Evolutionary conservation across 73 alveolate species (phyloP).

Genomic region (Breviolum minutum): DNA sequence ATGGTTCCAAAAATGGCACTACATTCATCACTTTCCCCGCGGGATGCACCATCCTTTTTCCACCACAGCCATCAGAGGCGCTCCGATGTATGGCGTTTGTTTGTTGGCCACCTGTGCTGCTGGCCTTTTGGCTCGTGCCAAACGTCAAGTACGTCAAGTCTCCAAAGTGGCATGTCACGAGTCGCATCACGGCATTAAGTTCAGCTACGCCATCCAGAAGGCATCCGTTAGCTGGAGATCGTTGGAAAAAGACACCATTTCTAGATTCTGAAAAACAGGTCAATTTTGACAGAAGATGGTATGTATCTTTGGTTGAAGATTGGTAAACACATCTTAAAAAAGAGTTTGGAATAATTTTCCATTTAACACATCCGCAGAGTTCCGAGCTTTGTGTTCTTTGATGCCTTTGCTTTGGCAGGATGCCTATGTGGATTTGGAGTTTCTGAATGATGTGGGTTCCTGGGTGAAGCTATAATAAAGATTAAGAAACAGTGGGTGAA

Average conservation of each 20-base stretch:
- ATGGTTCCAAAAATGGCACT: no score
- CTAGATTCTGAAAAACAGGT: not conserved
- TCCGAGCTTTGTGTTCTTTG: not conserved
- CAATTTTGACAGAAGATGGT: not conserved
- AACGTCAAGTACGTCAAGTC: not conserved
- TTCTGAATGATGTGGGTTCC: constrained; percentile 14
- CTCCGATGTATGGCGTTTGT: constrained; percentile 25
- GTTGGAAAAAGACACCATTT: no score
- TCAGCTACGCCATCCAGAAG: constrained; percentile 51
- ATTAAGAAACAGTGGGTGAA: not conserved
- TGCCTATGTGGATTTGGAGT: constrained; percentile 11
- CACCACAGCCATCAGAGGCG: not conserved
- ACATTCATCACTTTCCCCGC: no score
- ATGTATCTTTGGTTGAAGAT: not conserved
- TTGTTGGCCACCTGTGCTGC: constrained; percentile 35
- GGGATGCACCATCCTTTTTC: no score
- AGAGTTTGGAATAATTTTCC: not conserved
- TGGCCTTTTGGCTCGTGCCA: constrained; percentile 34
- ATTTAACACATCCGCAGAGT: not conserved
- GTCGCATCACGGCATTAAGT: constrained; percentile 16
- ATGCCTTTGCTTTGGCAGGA: not conserved
- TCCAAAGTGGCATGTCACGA: not conserved
- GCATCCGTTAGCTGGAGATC: not conserved
- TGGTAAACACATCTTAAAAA: not conserved
- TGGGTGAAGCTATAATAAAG: not conserved